Evolutionary conservation across 2,329 filamentous ascomycete species (phyloP), one percentile per base, ranked within the genome.

Genomic region (Venturia aucupariae): DNA sequence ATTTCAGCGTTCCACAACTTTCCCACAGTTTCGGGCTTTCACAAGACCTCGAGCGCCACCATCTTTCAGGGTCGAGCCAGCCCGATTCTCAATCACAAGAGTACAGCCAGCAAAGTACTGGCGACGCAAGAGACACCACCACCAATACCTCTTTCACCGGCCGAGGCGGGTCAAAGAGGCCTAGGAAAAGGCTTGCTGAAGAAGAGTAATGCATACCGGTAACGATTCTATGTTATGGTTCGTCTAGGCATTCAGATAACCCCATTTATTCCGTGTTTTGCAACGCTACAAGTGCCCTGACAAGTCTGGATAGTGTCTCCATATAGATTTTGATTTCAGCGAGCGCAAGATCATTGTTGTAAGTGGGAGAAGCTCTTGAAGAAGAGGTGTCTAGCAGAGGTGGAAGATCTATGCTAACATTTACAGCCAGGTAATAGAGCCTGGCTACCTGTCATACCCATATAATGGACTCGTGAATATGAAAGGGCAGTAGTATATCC

Each of bases 1-100:
- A 64, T 41, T 64, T 64, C 63, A 64, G 63, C 57, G 63, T 64
- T 44, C 63, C 63, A 51, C 59, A 41, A 61, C 63, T 64, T 64
- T 64, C 62, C 62, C 46, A 64, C 59, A 61, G 42, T 48, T 44
- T 65, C 32, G 63, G 63, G 38, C 63, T 65, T 62, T 65, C 59
- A 61, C 3, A 65, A 62, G 63, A 65, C 63, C 59, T 65, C 15
- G 7, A 65, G 64, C 60, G 64, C 61, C 38, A 64, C 55, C 8
- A 61, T 65, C 64, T 65, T 24, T 64, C 61, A 60, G 22, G 46
- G 35, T 65, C 60, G 38, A 65, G 64, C 38, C 60, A 65, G 64
- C 64, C 64, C 30, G 39, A 38, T 48, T 63, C 48, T 38, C 42
- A 65, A 65, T 63, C 60, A 65, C 24, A 63, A 65, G 64, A 55